A percentile compares a stretch with the other conserved stretches of the same genome.
Conservation (phyloP, 2,329 filamentous ascomycete species). For the Graphiopsis chlorocephala region DNA sequence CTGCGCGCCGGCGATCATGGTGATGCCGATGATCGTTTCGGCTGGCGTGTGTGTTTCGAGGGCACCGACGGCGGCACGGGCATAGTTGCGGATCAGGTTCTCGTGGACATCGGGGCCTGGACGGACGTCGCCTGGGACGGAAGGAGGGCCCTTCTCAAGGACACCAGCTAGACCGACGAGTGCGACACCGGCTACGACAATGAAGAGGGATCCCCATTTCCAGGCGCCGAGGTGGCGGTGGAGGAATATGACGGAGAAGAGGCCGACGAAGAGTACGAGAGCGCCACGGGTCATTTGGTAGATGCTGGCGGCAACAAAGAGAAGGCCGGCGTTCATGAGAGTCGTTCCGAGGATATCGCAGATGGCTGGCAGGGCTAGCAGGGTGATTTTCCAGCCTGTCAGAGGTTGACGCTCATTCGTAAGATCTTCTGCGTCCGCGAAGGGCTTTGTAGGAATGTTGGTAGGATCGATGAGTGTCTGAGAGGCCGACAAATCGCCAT, state of each 20-base stretch:
- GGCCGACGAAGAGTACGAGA: constrained; percentile 88
- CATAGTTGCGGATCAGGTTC: constrained; percentile 21
- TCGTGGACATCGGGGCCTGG: constrained; percentile 30
- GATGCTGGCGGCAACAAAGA: constrained; percentile 92
- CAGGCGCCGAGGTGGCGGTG: constrained; percentile 75
- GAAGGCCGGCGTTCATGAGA: constrained; percentile 91
- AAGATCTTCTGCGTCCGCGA: constrained; percentile 49
- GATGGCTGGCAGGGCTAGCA: constrained; percentile 81
- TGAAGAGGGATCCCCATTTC: constrained; percentile 85
- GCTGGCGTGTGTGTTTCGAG: constrained; percentile 55
- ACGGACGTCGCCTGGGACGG: constrained; percentile 29
- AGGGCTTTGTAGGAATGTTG: constrained; percentile 51
- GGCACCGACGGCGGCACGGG: constrained; percentile 36
- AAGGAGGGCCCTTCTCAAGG: constrained; percentile 60
- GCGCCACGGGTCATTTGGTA: constrained; percentile 99
- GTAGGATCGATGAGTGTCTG: constrained; percentile 38
- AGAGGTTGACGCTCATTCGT: constrained; percentile 53
- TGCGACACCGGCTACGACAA: constrained; percentile 84
- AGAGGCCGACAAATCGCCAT: constrained; percentile 34
- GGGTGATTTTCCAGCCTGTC: constrained; percentile 65
- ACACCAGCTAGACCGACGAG: constrained; percentile 87
- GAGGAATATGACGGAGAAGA: constrained; percentile 92
- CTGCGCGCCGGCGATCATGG: constrained; percentile 89
- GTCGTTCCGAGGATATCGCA: constrained; percentile 96
- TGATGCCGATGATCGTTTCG: constrained; percentile 74